Evolutionary conservation across 2,329 filamentous ascomycete genomes (phyloP).

Genomic region (Dactylellina leptospora): DNA sequence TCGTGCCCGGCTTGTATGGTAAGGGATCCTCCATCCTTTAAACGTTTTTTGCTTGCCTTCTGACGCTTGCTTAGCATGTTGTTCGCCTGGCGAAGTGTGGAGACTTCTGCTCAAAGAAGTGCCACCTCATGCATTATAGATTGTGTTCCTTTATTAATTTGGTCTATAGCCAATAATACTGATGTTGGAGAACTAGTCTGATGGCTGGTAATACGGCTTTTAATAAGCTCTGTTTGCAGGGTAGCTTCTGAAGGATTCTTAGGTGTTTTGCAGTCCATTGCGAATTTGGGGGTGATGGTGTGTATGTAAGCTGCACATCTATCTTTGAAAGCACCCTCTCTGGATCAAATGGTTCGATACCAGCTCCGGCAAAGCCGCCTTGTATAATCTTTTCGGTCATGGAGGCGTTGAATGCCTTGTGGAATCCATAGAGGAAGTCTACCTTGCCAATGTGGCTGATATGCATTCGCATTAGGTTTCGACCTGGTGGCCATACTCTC

Average conservation of each 20-base stretch:
- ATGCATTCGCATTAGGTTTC: background rate
- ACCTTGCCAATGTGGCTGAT: background rate
- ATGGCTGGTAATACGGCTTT: conserved; percentile 1
- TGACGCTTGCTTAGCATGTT: conserved; percentile 1
- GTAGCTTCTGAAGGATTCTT: conserved; percentile 2
- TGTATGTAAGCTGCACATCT: background rate
- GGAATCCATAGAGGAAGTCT: background rate
- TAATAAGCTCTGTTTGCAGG: conserved; percentile 1
- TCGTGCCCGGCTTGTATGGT: background rate
- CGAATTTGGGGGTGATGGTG: background rate
- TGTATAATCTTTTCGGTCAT: background rate
- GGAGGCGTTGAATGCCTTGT: background rate
- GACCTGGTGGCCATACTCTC: background rate
- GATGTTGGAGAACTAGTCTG: background rate
- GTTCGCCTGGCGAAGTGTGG: conserved; percentile 59
- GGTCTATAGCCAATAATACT: background rate
- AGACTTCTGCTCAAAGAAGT: conserved; percentile 57
- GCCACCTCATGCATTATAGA: conserved; percentile 1
- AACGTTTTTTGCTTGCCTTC: background rate
- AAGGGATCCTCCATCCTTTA: background rate
- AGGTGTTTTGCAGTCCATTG: conserved; percentile 2
- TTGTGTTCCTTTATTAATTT: conserved; percentile 1
- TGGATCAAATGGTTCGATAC: background rate
- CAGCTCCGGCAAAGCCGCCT: conserved; percentile 4
- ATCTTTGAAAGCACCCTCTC: background rate